Base-by-base conservation (phyloP, 768 basidiomycete species). In the Artomyces pyxidatus region DNA sequence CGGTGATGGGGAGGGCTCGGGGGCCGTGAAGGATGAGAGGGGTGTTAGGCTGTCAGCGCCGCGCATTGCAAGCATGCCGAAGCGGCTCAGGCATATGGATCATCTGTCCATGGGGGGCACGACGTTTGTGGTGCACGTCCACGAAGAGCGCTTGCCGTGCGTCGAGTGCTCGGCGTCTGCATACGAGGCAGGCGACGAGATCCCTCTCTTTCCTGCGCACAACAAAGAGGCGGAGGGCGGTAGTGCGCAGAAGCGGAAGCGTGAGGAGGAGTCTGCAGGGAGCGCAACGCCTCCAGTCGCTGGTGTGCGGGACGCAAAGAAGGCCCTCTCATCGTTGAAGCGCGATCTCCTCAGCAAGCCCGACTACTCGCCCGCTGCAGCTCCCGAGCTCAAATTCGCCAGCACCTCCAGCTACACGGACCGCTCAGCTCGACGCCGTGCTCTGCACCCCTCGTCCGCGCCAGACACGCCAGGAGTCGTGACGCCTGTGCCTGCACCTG, bases 351-450 rank as follows among this genome's bases (percentile, higher is more conserved):
- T 89, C 45, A 75, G 74, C 25, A 71, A 75, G 19, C 80, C 77
- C 52, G 57, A 58, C 0, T 19, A 41, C 4, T 7, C 49, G 8
- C 43, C 35, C 32, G 17, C 26, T 41, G 11, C 11, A 40, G 21
- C 37, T 23, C 19, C 29, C 27, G 12, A 16, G 28, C 16, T 32
- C 29, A 19, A 42, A 28, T 29, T 17, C 14, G 21, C 35, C 3
- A 39, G 28, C 23, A 2, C 38, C n/a, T 30, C 49, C n/a, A 37
- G 32, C 14, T 86, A 88, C 59, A 61, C 80, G 19, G 85, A 88
- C 61, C 79, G 86, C 45, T 85, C 85, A 44, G 84, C 84, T 28
- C 79, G 77, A 28, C 76, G 86, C 47, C 77, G 86, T 28, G 74
- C 78, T 16, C 64, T 86, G 42, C 68, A 76, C 55, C 72, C 80